Base-by-base conservation (phyloP, 129 eudicot genomes). In the Artemisia annua region DNA sequence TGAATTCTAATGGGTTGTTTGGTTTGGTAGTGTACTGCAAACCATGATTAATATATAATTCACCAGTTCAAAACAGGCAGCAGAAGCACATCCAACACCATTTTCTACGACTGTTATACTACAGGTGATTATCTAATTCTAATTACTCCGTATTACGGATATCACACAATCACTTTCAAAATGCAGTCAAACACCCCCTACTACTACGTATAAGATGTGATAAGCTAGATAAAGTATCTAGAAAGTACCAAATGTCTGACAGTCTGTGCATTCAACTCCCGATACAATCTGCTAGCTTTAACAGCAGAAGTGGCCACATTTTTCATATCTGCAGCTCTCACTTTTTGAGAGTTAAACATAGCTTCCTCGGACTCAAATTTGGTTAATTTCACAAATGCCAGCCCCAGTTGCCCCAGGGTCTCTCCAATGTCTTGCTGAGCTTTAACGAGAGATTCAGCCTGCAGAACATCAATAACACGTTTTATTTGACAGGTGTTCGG, bases 391-490 rank as follows among this genome's bases (percentile, higher is more conserved):
- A 95, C 91, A 77, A 90, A 88, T 48, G 97, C 89, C 52, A 90
- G 35, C 17, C 99, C 97, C 74, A 95, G 69, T 73, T 90, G 96
- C 60, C 99, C 97, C 85, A 95, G 74, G 12, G 99, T 90, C 59
- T 88, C 95, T 67, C 97, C 99, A 67, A 86, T 83, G 66, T 95
- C 99, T 80, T 95, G 97, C 81, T 95, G 99, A 72, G 91, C 91
- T 83, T 95, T 95, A 59, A 95, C 97, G 63, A 94, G 88, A 14
- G 88, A 75, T 78, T 94, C 99, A 46, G 99, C 99, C 97, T 91
- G 85, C 77, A 50, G 32, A 58, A 19, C 16, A 28, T 57, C 57
- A 24, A 14, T 7, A 3, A 62, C 9, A 63, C 4, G 20, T 16
- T 39, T 63, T 63, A 63, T 24, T 15, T 17, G 13, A 48, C n/a